Evolutionary conservation across 2,329 filamentous ascomycete genomes (phyloP).

Genomic region (Canariomyces notabilis): DNA sequence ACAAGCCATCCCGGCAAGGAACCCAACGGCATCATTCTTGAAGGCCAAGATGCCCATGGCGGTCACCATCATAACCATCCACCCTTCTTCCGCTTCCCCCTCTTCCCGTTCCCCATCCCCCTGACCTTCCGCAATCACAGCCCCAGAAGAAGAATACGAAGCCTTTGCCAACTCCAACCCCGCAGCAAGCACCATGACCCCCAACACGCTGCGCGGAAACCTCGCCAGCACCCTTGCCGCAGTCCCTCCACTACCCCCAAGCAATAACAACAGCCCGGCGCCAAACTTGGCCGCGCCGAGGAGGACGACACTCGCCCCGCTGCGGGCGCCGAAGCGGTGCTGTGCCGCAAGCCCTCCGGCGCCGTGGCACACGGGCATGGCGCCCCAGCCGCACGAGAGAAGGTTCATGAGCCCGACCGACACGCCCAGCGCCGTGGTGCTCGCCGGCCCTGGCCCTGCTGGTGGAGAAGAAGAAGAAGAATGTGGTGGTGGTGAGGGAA

Average conservation of each 20-base stretch:
- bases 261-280: conserved; percentile 64
- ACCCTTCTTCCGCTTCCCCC: conserved; percentile 67
- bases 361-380: conserved; percentile 93
- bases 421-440: conserved; percentile 70
- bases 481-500: not conserved
- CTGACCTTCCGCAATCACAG: conserved; percentile 33
- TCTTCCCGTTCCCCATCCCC: conserved; percentile 31
- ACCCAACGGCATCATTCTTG: conserved; percentile 84
- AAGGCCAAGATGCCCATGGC: conserved; percentile 78
- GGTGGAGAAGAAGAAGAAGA: too few species aligned
- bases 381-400: conserved; percentile 81
- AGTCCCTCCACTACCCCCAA: conserved; percentile 48
- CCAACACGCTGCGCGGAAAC: conserved; percentile 74
- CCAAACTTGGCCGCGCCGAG: conserved; percentile 71
- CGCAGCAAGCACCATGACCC: conserved; percentile 84
- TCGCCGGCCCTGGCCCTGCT: too few species aligned
- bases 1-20: conserved; percentile 74
- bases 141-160: too few species aligned
- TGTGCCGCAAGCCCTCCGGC: conserved; percentile 88
- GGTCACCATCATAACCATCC: conserved; percentile 88
- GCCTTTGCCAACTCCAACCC: conserved; percentile 80
- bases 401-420: conserved; percentile 84
- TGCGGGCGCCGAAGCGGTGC: conserved; percentile 84
- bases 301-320: conserved; percentile 75
- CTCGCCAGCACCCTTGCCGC: conserved; percentile 64